Base-by-base conservation (phyloP, 768 basidiomycete genomes). In the Boletus coccyginus region DNA sequence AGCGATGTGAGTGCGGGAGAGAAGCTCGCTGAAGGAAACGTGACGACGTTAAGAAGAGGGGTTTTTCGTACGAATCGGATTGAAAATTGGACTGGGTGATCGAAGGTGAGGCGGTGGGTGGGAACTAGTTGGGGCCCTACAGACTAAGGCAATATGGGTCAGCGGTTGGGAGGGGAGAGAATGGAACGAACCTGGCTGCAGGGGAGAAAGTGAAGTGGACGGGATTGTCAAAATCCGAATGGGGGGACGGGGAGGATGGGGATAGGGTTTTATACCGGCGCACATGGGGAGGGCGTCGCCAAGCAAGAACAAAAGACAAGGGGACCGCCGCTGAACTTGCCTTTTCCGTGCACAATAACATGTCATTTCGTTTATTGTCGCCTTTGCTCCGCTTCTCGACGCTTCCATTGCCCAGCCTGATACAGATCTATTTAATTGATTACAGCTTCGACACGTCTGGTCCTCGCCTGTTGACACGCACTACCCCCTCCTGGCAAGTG, bases 401-500 rank as follows among this genome's bases (percentile, higher is more conserved):
- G 57, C 50, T 58, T 57, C 60, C n/a, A 49, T 27, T 47, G 36
- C 54, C 41, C 24, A 8, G 10, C 38, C 46, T 41, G 50, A 50
- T 53, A 50, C 56, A 59, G 29, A 59, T 59, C 53, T 43, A 55
- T 55, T 45, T 47, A 41, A 52, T 46, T 46, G 38, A 52, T 54
- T 47, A 68, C 52, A 66, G 52, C 58, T 63, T 68, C 52, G 62
- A 61, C 45, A 52, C 54, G 54, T 69, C 69, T 14, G 79, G 78
- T 13, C 74, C 78, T 58, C 79, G 77, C 59, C 78, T 73, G 61
- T 81, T 74, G 32, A 83, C 84, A 41, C 89, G 81, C 41, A 90
- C 76, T 9, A 90, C 86, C 7, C 90, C 91, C 74, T 92, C 91
- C 67, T 93, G 91, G 27, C 87, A 83, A 31, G 82, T 85, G 13